Conservation (phyloP, 805 yeast species). For the Zygosaccharomyces kombuchaensis region DNA sequence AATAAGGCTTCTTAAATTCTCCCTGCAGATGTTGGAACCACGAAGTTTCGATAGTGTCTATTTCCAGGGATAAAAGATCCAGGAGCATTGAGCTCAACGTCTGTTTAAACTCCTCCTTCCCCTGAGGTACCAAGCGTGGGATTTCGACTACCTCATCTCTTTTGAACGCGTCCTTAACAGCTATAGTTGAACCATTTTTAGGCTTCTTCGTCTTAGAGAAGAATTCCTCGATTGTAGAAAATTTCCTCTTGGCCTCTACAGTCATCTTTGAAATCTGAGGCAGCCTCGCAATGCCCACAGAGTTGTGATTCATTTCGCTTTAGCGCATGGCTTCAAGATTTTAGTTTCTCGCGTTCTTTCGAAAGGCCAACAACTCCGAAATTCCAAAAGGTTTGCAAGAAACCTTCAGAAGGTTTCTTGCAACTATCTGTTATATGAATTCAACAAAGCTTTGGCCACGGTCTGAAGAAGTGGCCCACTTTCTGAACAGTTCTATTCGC, state of each 20-base stretch:
- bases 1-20: slow-evolving; percentile 83
- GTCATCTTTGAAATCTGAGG: slow-evolving; percentile 8
- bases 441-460: background rate
- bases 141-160: background rate
- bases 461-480: background rate
- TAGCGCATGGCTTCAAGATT: background rate
- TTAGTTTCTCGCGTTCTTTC: slow-evolving; percentile 3
- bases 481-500: background rate
- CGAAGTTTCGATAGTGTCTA: slow-evolving; percentile 61
- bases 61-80: slow-evolving; percentile 57
- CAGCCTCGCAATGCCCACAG: background rate
- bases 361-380: background rate
- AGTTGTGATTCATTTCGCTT: background rate
- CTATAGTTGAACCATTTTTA: background rate
- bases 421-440: background rate
- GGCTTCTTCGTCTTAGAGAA: slow-evolving; percentile 15
- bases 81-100: slow-evolving; percentile 14
- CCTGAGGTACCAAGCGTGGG: background rate
- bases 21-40: slow-evolving; percentile 71
- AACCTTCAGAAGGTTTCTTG: background rate
- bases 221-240: slow-evolving; percentile 18
- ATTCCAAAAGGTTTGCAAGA: background rate
- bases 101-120: slow-evolving; percentile 11
- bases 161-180: slow-evolving; percentile 7
- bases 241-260: slow-evolving; percentile 13